phyloP scores from a whole-genome alignment of 1,284 basidiomycete species.

The Cronartium quercuum region DNA sequence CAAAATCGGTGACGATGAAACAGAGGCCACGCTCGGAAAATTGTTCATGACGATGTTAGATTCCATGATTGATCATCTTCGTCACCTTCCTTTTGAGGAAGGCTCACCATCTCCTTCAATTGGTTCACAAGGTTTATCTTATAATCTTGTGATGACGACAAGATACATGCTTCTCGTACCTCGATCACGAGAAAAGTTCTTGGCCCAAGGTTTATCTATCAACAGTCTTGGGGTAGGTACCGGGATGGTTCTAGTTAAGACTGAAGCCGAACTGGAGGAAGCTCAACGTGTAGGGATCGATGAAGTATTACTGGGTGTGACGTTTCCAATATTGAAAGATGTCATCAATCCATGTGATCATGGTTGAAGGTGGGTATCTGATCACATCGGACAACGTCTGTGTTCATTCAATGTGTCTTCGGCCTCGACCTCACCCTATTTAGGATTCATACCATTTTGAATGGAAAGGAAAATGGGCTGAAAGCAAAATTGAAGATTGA shows the following conservation, averaged over 20 bases:
- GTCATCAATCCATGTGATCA: conserved; percentile 1
- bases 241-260: conserved; percentile 44
- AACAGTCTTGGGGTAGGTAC: conserved; percentile 44
- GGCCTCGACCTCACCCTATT: too few species aligned
- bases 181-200: conserved; percentile 37
- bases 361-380: not conserved
- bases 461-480: too few species aligned
- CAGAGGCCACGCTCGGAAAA: conserved; percentile 40
- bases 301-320: conserved; percentile 1
- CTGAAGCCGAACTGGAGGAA: not conserved
- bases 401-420: too few species aligned
- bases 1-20: not conserved
- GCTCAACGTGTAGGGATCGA: not conserved
- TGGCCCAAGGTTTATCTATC: conserved; percentile 27
- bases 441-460: too few species aligned
- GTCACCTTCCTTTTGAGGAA: conserved; percentile 33
- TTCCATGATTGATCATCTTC: conserved; percentile 44
- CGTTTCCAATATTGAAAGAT: conserved; percentile 9
- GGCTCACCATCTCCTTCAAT: not conserved
- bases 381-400: too few species aligned
- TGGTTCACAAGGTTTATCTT: conserved; percentile 42
- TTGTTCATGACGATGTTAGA: conserved; percentile 43
- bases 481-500: too few species aligned
- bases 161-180: conserved; percentile 43
- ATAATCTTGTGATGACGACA: conserved; percentile 44